Evolutionary conservation across 2,329 filamentous ascomycete genomes (phyloP).

Genomic region (Chaetomium sp.): DNA sequence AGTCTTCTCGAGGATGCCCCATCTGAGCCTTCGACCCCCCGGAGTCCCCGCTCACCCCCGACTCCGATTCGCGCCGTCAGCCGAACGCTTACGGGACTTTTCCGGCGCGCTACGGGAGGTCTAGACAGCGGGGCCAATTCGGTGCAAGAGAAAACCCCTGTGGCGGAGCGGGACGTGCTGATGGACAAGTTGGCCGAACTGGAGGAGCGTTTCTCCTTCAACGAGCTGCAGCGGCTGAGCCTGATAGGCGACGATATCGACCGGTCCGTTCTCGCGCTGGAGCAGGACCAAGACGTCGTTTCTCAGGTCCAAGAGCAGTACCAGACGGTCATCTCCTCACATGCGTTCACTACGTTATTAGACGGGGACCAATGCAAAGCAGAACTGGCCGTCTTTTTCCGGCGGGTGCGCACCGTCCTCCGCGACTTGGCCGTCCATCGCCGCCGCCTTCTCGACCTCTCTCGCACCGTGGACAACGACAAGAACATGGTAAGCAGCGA

Average conservation of each 20-base stretch:
- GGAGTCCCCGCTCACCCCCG: not conserved
- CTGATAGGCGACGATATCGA: not conserved
- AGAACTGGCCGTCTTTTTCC: conserved; percentile 5
- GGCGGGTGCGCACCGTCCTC: not conserved
- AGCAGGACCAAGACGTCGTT: not conserved
- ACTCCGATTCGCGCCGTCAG: not conserved
- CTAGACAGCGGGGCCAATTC: not conserved
- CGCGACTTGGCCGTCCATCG: not conserved
- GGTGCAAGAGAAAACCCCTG: not conserved
- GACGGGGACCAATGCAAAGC: not conserved
- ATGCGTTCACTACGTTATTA: not conserved
- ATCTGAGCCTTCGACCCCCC: not conserved
- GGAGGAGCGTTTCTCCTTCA: conserved; percentile 3
- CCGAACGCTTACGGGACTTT: not conserved
- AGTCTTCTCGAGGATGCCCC: not conserved
- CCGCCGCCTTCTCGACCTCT: not conserved
- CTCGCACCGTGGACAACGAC: not conserved
- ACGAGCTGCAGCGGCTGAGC: conserved; percentile 1
- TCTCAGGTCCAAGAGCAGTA: conserved; percentile 7
- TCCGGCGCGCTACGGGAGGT: not conserved
- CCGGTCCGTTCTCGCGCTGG: not conserved
- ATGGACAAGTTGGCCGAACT: not conserved
- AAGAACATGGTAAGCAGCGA: conserved; percentile 4
- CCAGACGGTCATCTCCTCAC: not conserved
- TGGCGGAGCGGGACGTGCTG: not conserved